These are phyloP conservation scores for Naganishia vishniacii DNA, from an alignment of 768 basidiomycete species.

Conservation along the genomic window DNA sequence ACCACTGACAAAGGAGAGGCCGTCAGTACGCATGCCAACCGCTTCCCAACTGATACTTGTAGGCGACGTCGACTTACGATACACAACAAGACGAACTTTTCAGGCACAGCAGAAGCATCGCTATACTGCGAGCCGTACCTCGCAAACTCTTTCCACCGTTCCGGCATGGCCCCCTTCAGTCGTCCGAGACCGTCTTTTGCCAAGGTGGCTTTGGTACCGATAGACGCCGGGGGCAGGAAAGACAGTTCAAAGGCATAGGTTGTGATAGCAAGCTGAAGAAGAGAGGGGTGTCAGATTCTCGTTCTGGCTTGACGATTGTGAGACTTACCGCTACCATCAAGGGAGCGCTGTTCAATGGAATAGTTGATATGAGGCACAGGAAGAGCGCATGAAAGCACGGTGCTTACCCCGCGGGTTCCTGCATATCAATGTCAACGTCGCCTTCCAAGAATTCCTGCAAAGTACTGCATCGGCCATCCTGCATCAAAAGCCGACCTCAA, in stretches of 20 bases:
- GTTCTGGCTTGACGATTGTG: too few relatives aligned
- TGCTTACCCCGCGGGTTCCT: slow-evolving; percentile 12
- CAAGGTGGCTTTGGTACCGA: not conserved
- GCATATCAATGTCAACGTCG: not conserved
- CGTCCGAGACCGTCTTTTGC: not conserved
- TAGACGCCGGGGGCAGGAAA: not conserved
- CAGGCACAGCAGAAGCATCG: not conserved
- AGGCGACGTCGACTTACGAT: not conserved
- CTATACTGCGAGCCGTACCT: not conserved
- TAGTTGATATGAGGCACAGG: not conserved
- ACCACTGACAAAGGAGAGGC: too few relatives aligned
- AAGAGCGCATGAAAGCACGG: too few relatives aligned
- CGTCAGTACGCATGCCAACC: too few relatives aligned
- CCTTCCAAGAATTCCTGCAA: slow-evolving; percentile 11
- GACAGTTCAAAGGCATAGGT: slow-evolving; percentile 12
- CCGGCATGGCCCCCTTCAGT: slow-evolving; percentile 3
- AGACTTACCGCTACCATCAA: slow-evolving; percentile 1
- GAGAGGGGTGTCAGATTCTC: not conserved
- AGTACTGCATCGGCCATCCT: not conserved
- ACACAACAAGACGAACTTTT: slow-evolving; percentile 11
- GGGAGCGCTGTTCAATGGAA: not conserved
- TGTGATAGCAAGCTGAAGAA: not conserved
- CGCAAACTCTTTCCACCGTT: not conserved
- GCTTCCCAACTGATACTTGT: too few relatives aligned
- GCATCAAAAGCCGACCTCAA: not conserved